Evolutionary conservation across 768 basidiomycete genomes (phyloP), one percentile per base, ranked within the genome.

Genomic region (Dentipellis fragilis): DNA sequence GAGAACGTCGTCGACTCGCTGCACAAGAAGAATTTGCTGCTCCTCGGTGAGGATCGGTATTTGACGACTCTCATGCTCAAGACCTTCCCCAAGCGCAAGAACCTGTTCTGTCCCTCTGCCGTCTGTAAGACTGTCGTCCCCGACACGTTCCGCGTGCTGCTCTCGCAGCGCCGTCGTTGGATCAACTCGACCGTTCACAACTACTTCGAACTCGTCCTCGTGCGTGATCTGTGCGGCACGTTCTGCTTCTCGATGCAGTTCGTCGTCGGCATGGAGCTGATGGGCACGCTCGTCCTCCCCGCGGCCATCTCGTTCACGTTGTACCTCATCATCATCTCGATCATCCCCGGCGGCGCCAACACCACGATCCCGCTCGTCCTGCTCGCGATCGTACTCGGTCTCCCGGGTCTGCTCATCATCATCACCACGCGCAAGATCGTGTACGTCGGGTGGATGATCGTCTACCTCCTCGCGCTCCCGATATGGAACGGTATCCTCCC

Each of bases 241-340:
- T 99, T 98, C 85, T 99, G 96, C 75, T 98, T 99, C 81, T 94
- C 92, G 10, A 97, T 97, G 95, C 94, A 96, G 75, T 97, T 97
- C 66, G 93, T 97, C 62, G 92, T 95, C 37, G 93, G 88, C 68
- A 99, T 99, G 94, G 96, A 99, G 68, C 76, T 99, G 59, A 84
- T 89, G 58, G 95, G 95, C 67, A 98, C 96, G 2, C 79, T 99
- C 59, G 95, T 98, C 29, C 77, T 98, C 21, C 96, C 96, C 19
- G 96, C 94, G 40, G 95, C 96, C 59, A 98, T 98, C 73, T 82
- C 90, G 39, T 98, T 99, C 78, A 98, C 96, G 1, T 70, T 95
- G 52, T 96, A 95, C 70, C 85, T 97, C 65, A 84, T 97, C 73
- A 79, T 98, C 68, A 74, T 80, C 58, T 85, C 95, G 53, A 85